phyloP scores from a whole-genome alignment of 1,284 basidiomycete genomes.

The Leucoagaricus sp. region DNA sequence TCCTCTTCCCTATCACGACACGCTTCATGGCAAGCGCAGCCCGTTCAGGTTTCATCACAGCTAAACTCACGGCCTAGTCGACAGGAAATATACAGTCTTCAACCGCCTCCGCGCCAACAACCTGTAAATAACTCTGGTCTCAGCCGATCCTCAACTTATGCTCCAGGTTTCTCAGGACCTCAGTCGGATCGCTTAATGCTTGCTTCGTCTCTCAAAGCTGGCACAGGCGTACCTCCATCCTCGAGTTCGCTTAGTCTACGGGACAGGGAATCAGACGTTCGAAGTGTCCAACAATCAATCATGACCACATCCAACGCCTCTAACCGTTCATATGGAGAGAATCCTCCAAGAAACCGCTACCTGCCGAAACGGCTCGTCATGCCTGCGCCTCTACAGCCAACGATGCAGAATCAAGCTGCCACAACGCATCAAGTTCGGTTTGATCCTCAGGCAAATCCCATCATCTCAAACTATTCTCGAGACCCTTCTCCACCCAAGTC shows the following conservation, averaged over 20 bases:
- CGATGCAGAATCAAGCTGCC: slow-evolving; percentile 7
- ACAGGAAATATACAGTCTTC: slow-evolving; percentile 5
- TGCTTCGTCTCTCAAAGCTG: slow-evolving; percentile 5
- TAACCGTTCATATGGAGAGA: slow-evolving; percentile 6
- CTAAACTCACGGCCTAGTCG: neutral
- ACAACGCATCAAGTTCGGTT: slow-evolving; percentile 6
- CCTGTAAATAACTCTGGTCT: slow-evolving; percentile 1
- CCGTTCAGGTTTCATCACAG: neutral
- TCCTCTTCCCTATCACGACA: slow-evolving; percentile 4
- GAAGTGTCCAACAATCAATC: slow-evolving; percentile 25
- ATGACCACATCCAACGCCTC: slow-evolving; percentile 21
- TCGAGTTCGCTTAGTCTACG: slow-evolving; percentile 1
- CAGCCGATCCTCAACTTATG: slow-evolving; percentile 9
- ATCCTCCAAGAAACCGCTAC: slow-evolving; percentile 31
- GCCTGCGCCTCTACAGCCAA: slow-evolving; percentile 55
- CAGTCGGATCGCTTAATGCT: neutral
- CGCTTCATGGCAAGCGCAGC: slow-evolving; percentile 9
- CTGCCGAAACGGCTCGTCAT: slow-evolving; percentile 66
- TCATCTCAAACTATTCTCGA: neutral
- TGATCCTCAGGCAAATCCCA: slow-evolving; percentile 7
- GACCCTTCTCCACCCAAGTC: slow-evolving; percentile 16
- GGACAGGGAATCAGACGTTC: slow-evolving; percentile 19
- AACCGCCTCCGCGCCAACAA: slow-evolving; percentile 3
- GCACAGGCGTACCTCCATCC: neutral
- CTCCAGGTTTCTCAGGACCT: neutral